These are phyloP conservation scores for Tetratostichococcus sp. DNA, from an alignment of 139 green algal genomes.

Conservation along the genomic window DNA sequence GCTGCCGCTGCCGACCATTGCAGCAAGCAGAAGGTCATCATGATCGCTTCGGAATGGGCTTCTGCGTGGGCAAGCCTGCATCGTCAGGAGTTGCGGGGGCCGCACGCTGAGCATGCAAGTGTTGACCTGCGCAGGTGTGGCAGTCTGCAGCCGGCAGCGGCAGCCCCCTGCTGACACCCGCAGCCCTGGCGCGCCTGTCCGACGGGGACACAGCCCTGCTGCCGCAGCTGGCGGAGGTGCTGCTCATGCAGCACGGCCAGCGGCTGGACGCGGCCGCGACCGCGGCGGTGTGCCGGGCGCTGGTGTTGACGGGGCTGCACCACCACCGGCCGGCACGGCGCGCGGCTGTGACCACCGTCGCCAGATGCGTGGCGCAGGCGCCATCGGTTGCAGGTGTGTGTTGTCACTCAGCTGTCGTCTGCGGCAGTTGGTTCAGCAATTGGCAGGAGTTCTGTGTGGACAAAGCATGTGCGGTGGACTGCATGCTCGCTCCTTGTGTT, in stretches of 20 bases:
- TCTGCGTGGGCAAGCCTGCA: not conserved
- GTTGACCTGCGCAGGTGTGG: conserved; percentile 40
- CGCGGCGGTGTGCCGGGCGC: not conserved
- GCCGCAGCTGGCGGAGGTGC: conserved; percentile 20
- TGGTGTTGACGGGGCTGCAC: conserved; percentile 23
- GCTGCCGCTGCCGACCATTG: conserved; percentile 23
- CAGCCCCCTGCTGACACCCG: conserved; percentile 43
- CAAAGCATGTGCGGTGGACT: too few relatives aligned
- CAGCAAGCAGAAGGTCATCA: conserved; percentile 25
- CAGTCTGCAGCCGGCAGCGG: conserved; percentile 22
- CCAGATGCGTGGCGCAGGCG: not conserved
- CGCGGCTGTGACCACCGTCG: conserved; percentile 13
- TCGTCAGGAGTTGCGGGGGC: too few relatives aligned
- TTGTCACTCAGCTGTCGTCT: too few relatives aligned
- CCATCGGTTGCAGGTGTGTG: not conserved
- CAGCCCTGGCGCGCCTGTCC: conserved; percentile 44
- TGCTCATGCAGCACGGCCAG: conserved; percentile 19
- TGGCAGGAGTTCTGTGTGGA: too few relatives aligned
- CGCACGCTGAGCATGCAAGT: too few relatives aligned
- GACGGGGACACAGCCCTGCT: conserved; percentile 34
- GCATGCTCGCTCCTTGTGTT: too few relatives aligned
- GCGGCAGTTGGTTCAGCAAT: too few relatives aligned
- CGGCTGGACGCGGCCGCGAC: conserved; percentile 4
- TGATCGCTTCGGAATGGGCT: not conserved
- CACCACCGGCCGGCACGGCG: conserved; percentile 5